These are phyloP conservation scores for Salinomyces thailandicus DNA, from an alignment of 2,329 filamentous ascomycete species.

Conservation along the genomic window DNA sequence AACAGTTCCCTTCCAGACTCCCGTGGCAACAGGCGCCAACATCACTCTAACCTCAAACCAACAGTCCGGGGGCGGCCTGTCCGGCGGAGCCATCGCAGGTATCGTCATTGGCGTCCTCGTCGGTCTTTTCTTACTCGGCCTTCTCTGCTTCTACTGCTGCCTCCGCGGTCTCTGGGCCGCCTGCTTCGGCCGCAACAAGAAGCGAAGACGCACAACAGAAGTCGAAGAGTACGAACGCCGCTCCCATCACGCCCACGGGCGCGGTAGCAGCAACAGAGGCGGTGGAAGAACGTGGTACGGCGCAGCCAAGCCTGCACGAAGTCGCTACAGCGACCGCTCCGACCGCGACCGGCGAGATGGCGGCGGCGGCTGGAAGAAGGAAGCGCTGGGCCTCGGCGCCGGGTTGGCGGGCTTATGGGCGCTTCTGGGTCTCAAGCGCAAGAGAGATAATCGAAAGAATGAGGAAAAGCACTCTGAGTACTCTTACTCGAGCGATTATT, in stretches of 20 bases:
- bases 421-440: constrained; percentile 36
- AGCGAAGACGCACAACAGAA: constrained; percentile 41
- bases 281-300: constrained; percentile 40
- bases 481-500: constrained; percentile 34
- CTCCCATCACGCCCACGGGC: constrained; percentile 45
- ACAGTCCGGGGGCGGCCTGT: constrained; percentile 36
- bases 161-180: constrained; percentile 46
- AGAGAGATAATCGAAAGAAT: constrained; percentile 21
- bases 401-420: constrained; percentile 36
- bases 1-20: constrained; percentile 40
- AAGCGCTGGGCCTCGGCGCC: constrained; percentile 29
- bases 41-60: constrained; percentile 28
- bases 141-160: constrained; percentile 66
- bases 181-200: constrained; percentile 42
- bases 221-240: constrained; percentile 53
- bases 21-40: constrained; percentile 44
- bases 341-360: constrained; percentile 27
- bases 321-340: constrained; percentile 21
- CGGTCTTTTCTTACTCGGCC: constrained; percentile 55
- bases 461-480: constrained; percentile 35
- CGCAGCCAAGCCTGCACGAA: constrained; percentile 21
- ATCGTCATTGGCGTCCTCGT: constrained; percentile 66
- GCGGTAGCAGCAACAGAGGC: constrained; percentile 33
- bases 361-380: constrained; percentile 9
- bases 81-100: constrained; percentile 64